Conservation (phyloP, 2,329 filamentous ascomycete species). For the Fusarium sp. region DNA sequence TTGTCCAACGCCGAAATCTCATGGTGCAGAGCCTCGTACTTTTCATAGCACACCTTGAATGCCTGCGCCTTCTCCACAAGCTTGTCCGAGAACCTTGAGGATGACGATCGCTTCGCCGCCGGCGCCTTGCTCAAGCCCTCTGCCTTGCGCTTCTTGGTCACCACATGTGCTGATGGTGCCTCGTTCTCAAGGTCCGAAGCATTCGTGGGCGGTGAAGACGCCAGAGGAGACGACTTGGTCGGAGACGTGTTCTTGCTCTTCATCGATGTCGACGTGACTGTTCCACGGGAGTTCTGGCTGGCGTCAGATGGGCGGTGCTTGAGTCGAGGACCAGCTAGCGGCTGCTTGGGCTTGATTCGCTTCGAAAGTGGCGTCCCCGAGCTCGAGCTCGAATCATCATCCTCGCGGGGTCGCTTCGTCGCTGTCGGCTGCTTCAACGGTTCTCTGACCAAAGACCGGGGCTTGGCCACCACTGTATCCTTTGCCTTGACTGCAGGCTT, state of each 20-base stretch:
- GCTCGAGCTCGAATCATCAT: slow-evolving; percentile 67
- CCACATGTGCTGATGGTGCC: slow-evolving; percentile 40
- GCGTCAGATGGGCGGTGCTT: slow-evolving; percentile 61
- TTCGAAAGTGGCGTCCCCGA: slow-evolving; percentile 68
- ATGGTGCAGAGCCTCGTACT: slow-evolving; percentile 66
- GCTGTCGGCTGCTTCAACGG: slow-evolving; percentile 48
- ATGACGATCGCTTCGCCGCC: slow-evolving; percentile 45
- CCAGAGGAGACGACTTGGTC: slow-evolving; percentile 71
- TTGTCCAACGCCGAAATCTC: slow-evolving; percentile 63
- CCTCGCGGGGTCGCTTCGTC: slow-evolving; percentile 64
- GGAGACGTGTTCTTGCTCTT: slow-evolving; percentile 67
- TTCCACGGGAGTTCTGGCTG: slow-evolving; percentile 58
- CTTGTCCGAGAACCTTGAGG: slow-evolving; percentile 49
- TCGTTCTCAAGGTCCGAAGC: slow-evolving; percentile 69
- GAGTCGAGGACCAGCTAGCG: slow-evolving; percentile 45
- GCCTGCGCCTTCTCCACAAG: slow-evolving; percentile 63
- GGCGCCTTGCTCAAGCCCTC: slow-evolving; percentile 39
- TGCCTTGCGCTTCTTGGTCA: slow-evolving; percentile 58
- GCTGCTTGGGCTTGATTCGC: slow-evolving; percentile 63
- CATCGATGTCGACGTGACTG: slow-evolving; percentile 51
- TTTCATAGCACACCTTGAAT: slow-evolving; percentile 67
- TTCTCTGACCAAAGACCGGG: slow-evolving; percentile 44
- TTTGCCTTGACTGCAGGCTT: slow-evolving; percentile 42
- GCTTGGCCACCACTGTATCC: slow-evolving; percentile 47
- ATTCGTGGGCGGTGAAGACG: slow-evolving; percentile 73